phyloP scores from a whole-genome alignment of 345 rosid species.

The Gynandropsis gynandra region DNA sequence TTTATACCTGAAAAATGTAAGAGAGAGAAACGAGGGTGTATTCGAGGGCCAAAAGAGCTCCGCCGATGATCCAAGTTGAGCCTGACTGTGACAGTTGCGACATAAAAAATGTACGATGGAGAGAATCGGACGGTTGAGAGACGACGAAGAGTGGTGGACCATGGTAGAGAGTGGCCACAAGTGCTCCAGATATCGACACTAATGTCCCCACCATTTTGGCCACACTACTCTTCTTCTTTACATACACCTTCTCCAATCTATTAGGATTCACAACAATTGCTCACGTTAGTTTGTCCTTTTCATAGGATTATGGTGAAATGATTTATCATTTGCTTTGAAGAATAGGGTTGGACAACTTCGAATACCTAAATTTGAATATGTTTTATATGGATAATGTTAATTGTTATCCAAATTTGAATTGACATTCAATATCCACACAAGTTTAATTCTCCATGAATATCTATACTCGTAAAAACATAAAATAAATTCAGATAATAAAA shows the following conservation, averaged over 20 bases:
- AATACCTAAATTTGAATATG: no score
- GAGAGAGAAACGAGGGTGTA: constrained; percentile 38
- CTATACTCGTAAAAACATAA: no score
- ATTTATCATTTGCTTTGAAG: no score
- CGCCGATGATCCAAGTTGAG: constrained; percentile 52
- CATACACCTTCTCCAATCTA: constrained; percentile 59
- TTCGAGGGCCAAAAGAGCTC: constrained; percentile 44
- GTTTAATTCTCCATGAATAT: no score
- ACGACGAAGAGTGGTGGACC: constrained; percentile 39
- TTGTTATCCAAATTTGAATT: not conserved
- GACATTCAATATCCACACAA: not conserved
- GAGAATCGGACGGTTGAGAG: constrained; percentile 21
- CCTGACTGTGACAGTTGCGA: not conserved
- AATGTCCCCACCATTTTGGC: constrained; percentile 58
- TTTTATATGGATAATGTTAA: no score
- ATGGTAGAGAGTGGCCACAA: constrained; percentile 52
- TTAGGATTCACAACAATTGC: not conserved
- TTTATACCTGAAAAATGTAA: constrained; percentile 47
- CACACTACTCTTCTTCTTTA: constrained; percentile 39
- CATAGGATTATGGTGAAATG: no score
- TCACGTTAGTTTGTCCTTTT: not conserved
- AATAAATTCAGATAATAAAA: no score
- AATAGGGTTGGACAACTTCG: no score
- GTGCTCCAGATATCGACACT: constrained; percentile 51
- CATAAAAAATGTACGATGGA: constrained; percentile 6